phyloP scores from a whole-genome alignment of 108 stramenopile genomes.

The Skeletonema grethae region DNA sequence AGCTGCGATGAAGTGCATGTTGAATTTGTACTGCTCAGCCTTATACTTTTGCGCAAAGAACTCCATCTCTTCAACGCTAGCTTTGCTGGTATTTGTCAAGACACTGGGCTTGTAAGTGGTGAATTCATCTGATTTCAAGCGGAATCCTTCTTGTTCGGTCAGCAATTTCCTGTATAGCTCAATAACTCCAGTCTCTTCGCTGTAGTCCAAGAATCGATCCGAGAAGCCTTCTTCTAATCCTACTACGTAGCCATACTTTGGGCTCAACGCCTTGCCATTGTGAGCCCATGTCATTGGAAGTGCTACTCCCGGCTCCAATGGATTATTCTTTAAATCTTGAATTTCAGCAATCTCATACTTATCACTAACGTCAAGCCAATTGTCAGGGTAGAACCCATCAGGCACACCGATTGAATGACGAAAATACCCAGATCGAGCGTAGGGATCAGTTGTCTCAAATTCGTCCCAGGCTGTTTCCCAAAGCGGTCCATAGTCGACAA shows the following conservation, averaged over 20 bases:
- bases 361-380: constrained; percentile 45
- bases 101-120: constrained; percentile 27
- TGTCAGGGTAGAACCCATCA: constrained; percentile 37
- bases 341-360: constrained; percentile 47
- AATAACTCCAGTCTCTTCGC: constrained; percentile 32
- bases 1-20: constrained; percentile 54
- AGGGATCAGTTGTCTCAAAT: constrained; percentile 30
- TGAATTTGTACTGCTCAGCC: constrained; percentile 35
- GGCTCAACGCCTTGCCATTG: constrained; percentile 44
- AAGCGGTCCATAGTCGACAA: constrained; percentile 71
- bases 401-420: constrained; percentile 52
- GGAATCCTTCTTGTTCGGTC: constrained; percentile 39
- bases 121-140: constrained; percentile 42
- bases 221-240: constrained; percentile 48
- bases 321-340: constrained; percentile 39
- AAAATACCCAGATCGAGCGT: constrained; percentile 44
- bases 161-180: constrained; percentile 41
- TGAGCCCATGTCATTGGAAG: constrained; percentile 46
- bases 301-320: constrained; percentile 29
- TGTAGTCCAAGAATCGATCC: constrained; percentile 39
- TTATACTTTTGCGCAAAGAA: constrained; percentile 56
- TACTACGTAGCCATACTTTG: constrained; percentile 49
- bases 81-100: constrained; percentile 9
- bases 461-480: constrained; percentile 76
- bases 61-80: constrained; percentile 18